phyloP scores from a whole-genome alignment of 306 rosid species.

The Rosa chinensis region DNA sequence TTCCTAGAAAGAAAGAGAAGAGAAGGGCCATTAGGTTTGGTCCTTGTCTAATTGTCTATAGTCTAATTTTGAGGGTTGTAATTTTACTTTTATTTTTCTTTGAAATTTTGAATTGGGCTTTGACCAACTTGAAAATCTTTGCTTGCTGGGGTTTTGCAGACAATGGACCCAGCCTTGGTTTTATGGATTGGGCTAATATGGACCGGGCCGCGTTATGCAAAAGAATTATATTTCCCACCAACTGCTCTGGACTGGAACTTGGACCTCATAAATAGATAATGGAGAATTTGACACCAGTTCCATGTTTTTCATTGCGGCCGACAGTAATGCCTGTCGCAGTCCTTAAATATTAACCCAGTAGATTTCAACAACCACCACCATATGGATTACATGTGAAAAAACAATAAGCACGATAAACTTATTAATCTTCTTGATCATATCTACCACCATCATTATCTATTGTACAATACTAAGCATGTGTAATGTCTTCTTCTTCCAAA shows the following conservation, averaged over 20 bases:
- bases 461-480: not conserved
- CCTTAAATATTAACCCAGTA: not conserved
- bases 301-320: not conserved
- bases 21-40: not conserved
- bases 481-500: not conserved
- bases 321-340: not conserved
- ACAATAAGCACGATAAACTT: not conserved
- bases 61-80: not conserved
- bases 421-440: not conserved
- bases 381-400: not conserved
- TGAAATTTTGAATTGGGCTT: not conserved
- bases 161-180: not conserved
- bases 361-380: not conserved
- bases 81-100: not conserved
- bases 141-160: not conserved
- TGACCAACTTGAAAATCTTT: not conserved
- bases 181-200: not conserved
- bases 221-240: not conserved
- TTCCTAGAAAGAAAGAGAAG: not conserved
- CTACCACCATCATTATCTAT: not conserved
- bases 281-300: not conserved
- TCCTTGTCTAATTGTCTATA: not conserved
- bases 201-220: not conserved
- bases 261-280: not conserved
- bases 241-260: not conserved